Conservation (phyloP, 169 alveolate species). For the Babesia gibsoni region DNA sequence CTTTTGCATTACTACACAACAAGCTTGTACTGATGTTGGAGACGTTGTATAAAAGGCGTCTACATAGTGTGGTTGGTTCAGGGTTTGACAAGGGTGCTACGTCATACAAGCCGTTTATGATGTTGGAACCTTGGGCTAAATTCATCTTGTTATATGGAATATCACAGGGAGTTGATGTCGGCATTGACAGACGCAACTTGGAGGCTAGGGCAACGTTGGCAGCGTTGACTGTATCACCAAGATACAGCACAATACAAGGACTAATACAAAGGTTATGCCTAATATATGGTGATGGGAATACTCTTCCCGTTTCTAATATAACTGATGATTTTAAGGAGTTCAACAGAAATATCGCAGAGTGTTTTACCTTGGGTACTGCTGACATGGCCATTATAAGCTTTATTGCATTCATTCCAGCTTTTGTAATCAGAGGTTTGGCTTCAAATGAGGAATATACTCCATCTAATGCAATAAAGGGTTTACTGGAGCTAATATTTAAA, state of each 20-base stretch:
- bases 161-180: not conserved
- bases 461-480: not conserved
- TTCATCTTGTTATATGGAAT: not conserved
- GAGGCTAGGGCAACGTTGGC: not conserved
- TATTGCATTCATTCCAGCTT: conserved; percentile 3
- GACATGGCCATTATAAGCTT: conserved; percentile 1
- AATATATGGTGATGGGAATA: not conserved
- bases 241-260: not conserved
- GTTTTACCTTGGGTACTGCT: not conserved
- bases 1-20: not conserved
- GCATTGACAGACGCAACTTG: not conserved
- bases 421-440: not conserved
- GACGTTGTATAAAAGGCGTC: not conserved
- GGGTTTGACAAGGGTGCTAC: not conserved
- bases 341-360: not conserved
- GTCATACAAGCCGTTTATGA: not conserved
- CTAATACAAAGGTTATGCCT: not conserved
- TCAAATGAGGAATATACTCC: not conserved
- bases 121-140: conserved; percentile 31
- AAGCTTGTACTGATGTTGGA: not conserved
- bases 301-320: not conserved
- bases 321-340: not conserved
- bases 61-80: not conserved
- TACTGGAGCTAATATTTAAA: not conserved
- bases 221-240: conserved; percentile 4